Evolutionary conservation across 2,329 filamentous ascomycete species (phyloP).

Genomic region (Capronia coronata): DNA sequence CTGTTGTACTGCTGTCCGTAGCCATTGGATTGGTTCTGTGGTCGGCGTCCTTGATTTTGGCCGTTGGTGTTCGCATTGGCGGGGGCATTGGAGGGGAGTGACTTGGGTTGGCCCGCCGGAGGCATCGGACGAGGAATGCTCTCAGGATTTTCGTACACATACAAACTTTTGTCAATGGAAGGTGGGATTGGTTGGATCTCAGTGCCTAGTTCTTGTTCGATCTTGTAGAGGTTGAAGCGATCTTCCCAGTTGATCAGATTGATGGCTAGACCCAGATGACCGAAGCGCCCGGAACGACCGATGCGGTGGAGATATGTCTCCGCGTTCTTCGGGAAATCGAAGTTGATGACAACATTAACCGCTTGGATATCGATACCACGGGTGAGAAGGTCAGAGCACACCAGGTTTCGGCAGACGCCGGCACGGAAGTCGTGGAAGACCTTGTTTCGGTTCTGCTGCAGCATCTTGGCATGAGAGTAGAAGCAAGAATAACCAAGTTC

Average conservation of each 20-base stretch:
- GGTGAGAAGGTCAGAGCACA: slow-evolving; percentile 94
- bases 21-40: slow-evolving; percentile 22
- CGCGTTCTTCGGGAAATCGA: slow-evolving; percentile 98
- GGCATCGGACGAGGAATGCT: slow-evolving; percentile 73
- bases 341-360: slow-evolving; percentile 99
- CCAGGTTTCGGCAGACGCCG: slow-evolving; percentile 93
- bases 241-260: slow-evolving; percentile 99
- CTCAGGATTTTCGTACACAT: slow-evolving; percentile 95
- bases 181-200: slow-evolving; percentile 96
- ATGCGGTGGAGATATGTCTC: slow-evolving; percentile 98
- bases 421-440: slow-evolving; percentile 99
- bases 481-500: slow-evolving; percentile 99
- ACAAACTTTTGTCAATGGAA: slow-evolving; percentile 93
- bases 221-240: slow-evolving; percentile 97
- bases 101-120: slow-evolving; percentile 32
- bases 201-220: slow-evolving; percentile 92
- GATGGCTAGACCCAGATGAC: slow-evolving; percentile 93
- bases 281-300: slow-evolving; percentile 92
- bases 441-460: slow-evolving; percentile 91
- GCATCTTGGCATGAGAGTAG: slow-evolving; percentile 98
- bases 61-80: slow-evolving; percentile 13
- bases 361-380: slow-evolving; percentile 99
- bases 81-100: slow-evolving; percentile 9
- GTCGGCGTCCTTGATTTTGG: slow-evolving; percentile 17
- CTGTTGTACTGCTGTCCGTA: slow-evolving; percentile 33